These are phyloP conservation scores for Amborella trichopoda DNA, from an alignment of 164 flowering plant species.

Conservation along the genomic window DNA sequence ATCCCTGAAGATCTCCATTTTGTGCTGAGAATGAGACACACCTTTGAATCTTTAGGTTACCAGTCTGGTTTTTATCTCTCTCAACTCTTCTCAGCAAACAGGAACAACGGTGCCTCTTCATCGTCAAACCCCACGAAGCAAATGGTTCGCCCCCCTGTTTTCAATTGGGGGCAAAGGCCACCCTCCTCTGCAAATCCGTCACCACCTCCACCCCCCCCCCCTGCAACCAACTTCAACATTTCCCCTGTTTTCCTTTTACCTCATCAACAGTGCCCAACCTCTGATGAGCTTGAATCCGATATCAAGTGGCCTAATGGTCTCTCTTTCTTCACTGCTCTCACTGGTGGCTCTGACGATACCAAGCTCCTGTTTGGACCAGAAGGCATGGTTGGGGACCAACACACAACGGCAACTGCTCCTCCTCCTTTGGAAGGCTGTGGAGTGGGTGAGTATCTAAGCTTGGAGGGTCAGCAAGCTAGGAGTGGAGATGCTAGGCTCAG, in stretches of 20 bases:
- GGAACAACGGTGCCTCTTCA: slow-evolving; percentile 39
- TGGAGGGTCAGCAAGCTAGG: slow-evolving; percentile 45
- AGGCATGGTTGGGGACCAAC: not conserved
- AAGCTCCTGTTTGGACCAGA: slow-evolving; percentile 12
- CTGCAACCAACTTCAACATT: slow-evolving; percentile 3
- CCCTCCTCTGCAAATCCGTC: slow-evolving; percentile 27
- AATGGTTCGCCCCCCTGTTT: slow-evolving; percentile 40
- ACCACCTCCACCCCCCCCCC: slow-evolving; percentile 20
- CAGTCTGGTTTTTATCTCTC: slow-evolving; percentile 94
- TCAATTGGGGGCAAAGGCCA: slow-evolving; percentile 86
- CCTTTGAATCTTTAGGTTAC: slow-evolving; percentile 91
- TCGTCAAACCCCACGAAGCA: slow-evolving; percentile 37
- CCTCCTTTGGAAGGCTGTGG: not conserved
- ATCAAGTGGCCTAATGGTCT: slow-evolving; percentile 96
- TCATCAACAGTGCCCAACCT: slow-evolving; percentile 44
- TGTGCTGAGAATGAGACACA: slow-evolving; percentile 96
- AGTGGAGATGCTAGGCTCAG: slow-evolving; percentile 12
- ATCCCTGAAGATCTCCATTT: slow-evolving; percentile 96
- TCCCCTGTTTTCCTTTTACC: slow-evolving; percentile 72
- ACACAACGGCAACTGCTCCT: not conserved
- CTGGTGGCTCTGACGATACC: slow-evolving; percentile 11
- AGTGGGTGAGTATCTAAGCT: slow-evolving; percentile 1
- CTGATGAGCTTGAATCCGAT: slow-evolving; percentile 67
- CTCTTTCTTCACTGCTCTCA: slow-evolving; percentile 24
- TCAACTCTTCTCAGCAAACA: slow-evolving; percentile 76